Percentiles rank a stretch among this genome's conserved stretches.
Conservation (phyloP, 2,329 filamentous ascomycete genomes). For the Verticillium klebahnii region DNA sequence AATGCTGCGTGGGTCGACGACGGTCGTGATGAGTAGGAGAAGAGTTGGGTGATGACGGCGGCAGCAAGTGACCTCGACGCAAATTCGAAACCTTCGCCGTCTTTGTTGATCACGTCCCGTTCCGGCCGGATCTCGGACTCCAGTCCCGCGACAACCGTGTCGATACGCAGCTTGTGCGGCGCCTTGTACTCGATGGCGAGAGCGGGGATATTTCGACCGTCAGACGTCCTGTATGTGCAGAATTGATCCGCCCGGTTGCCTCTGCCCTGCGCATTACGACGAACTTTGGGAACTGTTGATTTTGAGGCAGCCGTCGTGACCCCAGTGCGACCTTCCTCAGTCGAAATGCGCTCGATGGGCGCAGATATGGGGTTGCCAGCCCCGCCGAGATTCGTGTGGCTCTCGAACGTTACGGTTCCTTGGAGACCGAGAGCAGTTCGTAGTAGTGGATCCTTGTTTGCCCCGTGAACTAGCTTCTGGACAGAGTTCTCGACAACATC, state of each 20-base stretch:
- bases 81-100: constrained; percentile 24
- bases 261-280: no score
- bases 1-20: no score
- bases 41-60: constrained; percentile 33
- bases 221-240: constrained; percentile 2
- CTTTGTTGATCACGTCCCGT: constrained; percentile 25
- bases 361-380: constrained; percentile 17
- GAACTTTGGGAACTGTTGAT: no score
- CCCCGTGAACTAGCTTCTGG: constrained; percentile 22
- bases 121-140: constrained; percentile 26
- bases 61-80: constrained; percentile 22
- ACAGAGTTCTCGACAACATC: constrained; percentile 30
- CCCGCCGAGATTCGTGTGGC: constrained; percentile 26
- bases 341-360: constrained; percentile 14
- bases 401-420: constrained; percentile 30
- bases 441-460: constrained; percentile 20
- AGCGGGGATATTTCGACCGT: constrained; percentile 14
- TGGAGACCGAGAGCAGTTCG: constrained; percentile 22
- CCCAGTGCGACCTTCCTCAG: no score
- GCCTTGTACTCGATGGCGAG: constrained; percentile 33
- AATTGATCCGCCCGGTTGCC: constrained; percentile 27
- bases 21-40: constrained; percentile 16
- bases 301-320: no score
- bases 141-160: constrained; percentile 27
- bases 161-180: constrained; percentile 28